Evolutionary conservation across 805 yeast genomes (phyloP).

Genomic region (Ogataea dorogensis): DNA sequence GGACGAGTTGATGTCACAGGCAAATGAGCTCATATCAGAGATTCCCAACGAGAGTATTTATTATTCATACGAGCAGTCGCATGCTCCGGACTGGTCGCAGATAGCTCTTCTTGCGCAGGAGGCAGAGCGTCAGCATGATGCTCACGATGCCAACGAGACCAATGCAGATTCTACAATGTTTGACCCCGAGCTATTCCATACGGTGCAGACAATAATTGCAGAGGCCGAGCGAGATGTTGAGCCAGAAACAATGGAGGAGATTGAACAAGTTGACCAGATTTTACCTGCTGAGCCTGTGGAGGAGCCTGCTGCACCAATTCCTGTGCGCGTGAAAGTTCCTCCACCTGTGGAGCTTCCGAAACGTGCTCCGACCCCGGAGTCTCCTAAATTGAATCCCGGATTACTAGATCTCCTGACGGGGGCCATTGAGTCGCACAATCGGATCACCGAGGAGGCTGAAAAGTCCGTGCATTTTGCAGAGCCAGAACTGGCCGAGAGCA

Average conservation of each 20-base stretch:
- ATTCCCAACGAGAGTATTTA: constrained; percentile 4
- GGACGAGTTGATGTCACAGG: constrained; percentile 6
- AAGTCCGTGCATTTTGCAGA: constrained; percentile 6
- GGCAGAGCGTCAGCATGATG: neutral
- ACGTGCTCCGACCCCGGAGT: constrained; percentile 26
- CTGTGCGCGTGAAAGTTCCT: constrained; percentile 1
- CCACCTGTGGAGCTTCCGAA: constrained; percentile 17
- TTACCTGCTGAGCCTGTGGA: constrained; percentile 3
- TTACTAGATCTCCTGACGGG: constrained; percentile 20
- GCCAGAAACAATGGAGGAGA: constrained; percentile 7
- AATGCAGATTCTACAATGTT: neutral
- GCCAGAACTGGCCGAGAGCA: constrained; percentile 1
- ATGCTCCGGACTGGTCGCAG: constrained; percentile 4
- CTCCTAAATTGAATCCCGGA: constrained; percentile 26
- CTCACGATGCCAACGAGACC: neutral
- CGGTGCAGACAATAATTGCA: constrained; percentile 1
- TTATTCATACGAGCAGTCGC: constrained; percentile 5
- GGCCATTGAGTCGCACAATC: constrained; percentile 22
- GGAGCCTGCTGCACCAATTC: constrained; percentile 1
- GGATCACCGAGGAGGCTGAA: constrained; percentile 8
- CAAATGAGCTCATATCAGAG: constrained; percentile 3
- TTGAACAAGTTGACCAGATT: neutral
- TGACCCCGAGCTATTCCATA: constrained; percentile 5
- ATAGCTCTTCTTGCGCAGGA: constrained; percentile 6
- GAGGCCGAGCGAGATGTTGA: constrained; percentile 12